A percentile compares a stretch with the other conserved stretches of the same genome.
phyloP scores from a whole-genome alignment of 805 yeast species.

The Myxozyma udenii region DNA sequence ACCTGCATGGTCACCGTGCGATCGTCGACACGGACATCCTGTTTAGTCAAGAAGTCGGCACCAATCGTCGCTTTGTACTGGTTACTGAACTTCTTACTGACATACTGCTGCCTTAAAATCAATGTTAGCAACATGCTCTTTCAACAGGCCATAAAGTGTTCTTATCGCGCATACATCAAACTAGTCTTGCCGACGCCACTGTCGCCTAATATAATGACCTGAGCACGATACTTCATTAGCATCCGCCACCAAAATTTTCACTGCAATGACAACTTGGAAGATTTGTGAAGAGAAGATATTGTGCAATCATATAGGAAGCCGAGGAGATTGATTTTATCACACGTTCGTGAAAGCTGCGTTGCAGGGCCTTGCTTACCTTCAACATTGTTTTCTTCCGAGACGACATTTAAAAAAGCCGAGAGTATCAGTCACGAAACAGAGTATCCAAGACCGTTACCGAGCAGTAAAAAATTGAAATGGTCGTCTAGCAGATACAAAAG shows the following conservation, averaged over 20 bases:
- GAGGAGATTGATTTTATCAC: too few relatives aligned
- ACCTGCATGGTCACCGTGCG: slow-evolving; percentile 64
- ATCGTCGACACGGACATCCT: slow-evolving; percentile 78
- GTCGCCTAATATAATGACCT: slow-evolving; percentile 92
- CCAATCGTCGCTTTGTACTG: slow-evolving; percentile 98
- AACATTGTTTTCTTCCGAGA: slow-evolving; percentile 44
- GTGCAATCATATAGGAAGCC: too few relatives aligned
- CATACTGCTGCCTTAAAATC: slow-evolving; percentile 77
- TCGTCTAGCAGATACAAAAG: too few relatives aligned
- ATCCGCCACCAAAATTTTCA: background rate
- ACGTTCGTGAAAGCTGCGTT: background rate
- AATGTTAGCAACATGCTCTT: too few relatives aligned
- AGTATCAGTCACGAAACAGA: background rate
- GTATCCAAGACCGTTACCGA: too few relatives aligned
- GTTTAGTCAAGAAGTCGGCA: slow-evolving; percentile 89
- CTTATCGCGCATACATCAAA: slow-evolving; percentile 58
- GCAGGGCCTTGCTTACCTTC: slow-evolving; percentile 36
- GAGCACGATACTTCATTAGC: background rate
- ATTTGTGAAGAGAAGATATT: too few relatives aligned
- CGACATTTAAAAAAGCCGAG: slow-evolving; percentile 24
- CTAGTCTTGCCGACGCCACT: slow-evolving; percentile 98
- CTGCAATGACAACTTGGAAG: too few relatives aligned
- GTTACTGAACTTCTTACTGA: slow-evolving; percentile 87
- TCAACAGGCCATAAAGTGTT: too few relatives aligned
- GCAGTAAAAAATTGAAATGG: too few relatives aligned